Conservation (phyloP, 768 basidiomycete species). For the Boletus sp. region DNA sequence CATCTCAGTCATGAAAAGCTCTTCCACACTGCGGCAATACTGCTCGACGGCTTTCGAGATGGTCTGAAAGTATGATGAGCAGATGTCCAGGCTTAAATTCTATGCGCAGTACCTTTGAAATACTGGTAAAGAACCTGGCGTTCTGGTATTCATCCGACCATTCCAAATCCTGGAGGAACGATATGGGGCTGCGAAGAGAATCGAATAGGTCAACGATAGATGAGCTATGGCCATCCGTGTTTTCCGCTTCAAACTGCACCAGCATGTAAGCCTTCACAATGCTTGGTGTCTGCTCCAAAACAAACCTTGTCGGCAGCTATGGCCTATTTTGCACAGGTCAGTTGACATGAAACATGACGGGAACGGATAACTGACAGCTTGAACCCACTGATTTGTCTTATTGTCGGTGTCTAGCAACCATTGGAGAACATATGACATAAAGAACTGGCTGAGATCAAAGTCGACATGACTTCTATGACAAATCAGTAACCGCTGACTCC, state of each 20-base stretch:
- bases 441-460: slow-evolving; percentile 75
- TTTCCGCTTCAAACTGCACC: slow-evolving; percentile 73
- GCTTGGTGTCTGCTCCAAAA: neutral
- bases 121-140: slow-evolving; percentile 83
- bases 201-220: slow-evolving; percentile 97
- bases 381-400: slow-evolving; percentile 93
- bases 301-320: slow-evolving; percentile 79
- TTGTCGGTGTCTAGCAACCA: slow-evolving; percentile 89
- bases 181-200: slow-evolving; percentile 86
- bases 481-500: neutral
- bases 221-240: slow-evolving; percentile 84
- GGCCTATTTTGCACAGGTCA: slow-evolving; percentile 46
- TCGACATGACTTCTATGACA: slow-evolving; percentile 48
- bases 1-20: slow-evolving; percentile 94
- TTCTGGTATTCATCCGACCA: slow-evolving; percentile 92
- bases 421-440: slow-evolving; percentile 82
- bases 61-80: slow-evolving; percentile 49
- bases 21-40: slow-evolving; percentile 85
- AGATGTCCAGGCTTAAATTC: neutral
- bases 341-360: neutral
- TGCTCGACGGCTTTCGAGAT: slow-evolving; percentile 90
- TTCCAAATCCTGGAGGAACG: slow-evolving; percentile 82
- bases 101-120: slow-evolving; percentile 70
- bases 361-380: slow-evolving; percentile 62
- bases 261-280: slow-evolving; percentile 2